Evolutionary conservation across 495 filamentous ascomycete genomes (phyloP).

Genomic region (Cladorrhinum samala): DNA sequence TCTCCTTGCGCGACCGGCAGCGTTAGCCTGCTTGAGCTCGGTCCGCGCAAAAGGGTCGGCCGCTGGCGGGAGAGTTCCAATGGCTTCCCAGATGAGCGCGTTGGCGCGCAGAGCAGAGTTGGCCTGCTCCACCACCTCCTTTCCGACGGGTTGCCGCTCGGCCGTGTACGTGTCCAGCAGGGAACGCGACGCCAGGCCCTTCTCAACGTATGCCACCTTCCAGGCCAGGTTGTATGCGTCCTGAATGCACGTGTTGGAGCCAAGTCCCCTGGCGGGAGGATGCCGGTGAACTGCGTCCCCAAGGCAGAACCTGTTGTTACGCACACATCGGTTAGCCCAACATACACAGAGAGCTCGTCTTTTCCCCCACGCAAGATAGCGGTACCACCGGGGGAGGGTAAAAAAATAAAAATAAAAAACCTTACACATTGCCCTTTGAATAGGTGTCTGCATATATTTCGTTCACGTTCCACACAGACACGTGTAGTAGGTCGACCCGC

Average conservation of each 20-base stretch:
- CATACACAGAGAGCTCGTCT: constrained; percentile 24
- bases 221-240: constrained; percentile 48
- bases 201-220: constrained; percentile 40
- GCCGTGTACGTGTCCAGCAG: constrained; percentile 31
- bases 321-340: constrained; percentile 29
- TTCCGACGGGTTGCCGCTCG: constrained; percentile 41
- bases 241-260: constrained; percentile 44
- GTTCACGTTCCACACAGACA: constrained; percentile 30
- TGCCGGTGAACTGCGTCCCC: constrained; percentile 46
- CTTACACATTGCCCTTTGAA: constrained; percentile 25
- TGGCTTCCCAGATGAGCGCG: constrained; percentile 18
- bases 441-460: constrained; percentile 29
- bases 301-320: constrained; percentile 34
- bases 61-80: constrained; percentile 30
- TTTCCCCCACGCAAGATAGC: constrained; percentile 41
- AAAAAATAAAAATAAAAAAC: not conserved
- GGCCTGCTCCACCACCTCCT: constrained; percentile 30
- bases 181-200: constrained; percentile 20
- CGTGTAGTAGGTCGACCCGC: constrained; percentile 31
- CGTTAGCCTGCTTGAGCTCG: not conserved
- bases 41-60: constrained; percentile 14
- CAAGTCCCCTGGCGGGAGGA: constrained; percentile 42
- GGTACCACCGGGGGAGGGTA: constrained; percentile 9
- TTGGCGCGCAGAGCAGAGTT: constrained; percentile 36
- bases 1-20: constrained; percentile 18